Base-by-base conservation (phyloP, 768 basidiomycete species). In the Macrolepiota dolichaula region DNA sequence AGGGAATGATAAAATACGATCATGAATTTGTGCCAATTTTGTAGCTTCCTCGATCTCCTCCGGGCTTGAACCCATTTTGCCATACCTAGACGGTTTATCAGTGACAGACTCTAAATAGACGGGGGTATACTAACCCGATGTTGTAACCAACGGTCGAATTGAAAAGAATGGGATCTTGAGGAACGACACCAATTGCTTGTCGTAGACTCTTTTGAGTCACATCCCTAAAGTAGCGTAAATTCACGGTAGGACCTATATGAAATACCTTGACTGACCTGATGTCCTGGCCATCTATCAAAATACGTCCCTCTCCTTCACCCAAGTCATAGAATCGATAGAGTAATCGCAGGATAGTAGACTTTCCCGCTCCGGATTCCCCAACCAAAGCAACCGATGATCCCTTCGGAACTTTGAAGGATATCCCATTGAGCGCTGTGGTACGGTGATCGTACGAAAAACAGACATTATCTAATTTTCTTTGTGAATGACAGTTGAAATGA, bases 261-360 rank as follows among this genome's bases (percentile, higher is more conserved):
- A n/a, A 22, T 24, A 12, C 15, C 44, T 5, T 22, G 36, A 22
- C 49, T 66, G 17, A 77, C 81, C 80, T 75, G 57, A 98, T 91
- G 67, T 97, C 92, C 67, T 91, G 82, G 4, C 90, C 92, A 66
- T 97, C 94, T 62, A 96, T 86, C 50, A 86, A 73, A 65, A 96
- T 94, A 42, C 88, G 77, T 13, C 90, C 90, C 62, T 89, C 82
- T 35, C 94, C 94, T 57, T 86, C 84, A 17, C 83, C 80, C 13
- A 95, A 79, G 67, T 98, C 95, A 71, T 98, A 97, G 76, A 98
- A 94, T 22, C 95, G 83, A 73, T 93, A 97, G 15, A 98, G 78
- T 29, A 96, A 79, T n/a, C 93, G 88, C 53, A 94, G 74, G 58
- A 94, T 86, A 0, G 93, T 91, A 10, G 88, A 91, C 72, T 94